A percentile compares a stretch with the other conserved stretches of the same genome.
Evolutionary conservation across 352 stramenopile genomes (phyloP).

Genomic region (Phytophthora macrochlamydospora): DNA sequence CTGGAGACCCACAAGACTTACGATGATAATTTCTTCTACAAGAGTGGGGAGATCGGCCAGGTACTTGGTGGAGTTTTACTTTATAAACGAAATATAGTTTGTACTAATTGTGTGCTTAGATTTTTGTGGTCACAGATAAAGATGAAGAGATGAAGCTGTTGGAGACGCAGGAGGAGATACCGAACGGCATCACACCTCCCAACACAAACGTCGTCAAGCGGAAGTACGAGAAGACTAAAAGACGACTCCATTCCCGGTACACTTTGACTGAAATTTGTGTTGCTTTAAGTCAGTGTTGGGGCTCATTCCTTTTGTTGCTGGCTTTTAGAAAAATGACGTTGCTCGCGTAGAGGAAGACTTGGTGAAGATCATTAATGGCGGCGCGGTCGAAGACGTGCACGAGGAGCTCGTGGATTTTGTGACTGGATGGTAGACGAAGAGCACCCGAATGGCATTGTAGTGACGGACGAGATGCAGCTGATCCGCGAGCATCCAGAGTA

Average conservation of each 20-base stretch:
- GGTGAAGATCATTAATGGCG: conserved; percentile 79
- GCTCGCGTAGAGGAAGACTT: conserved; percentile 83
- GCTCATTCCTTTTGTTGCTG: neutral
- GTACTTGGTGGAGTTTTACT: conserved; percentile 18
- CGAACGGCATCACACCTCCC: conserved; percentile 76
- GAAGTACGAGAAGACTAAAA: conserved; percentile 88
- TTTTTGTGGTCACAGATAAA: conserved; percentile 82
- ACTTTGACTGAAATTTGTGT: conserved; percentile 3
- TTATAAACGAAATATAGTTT: neutral
- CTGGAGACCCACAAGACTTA: conserved; percentile 91
- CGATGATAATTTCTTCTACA: conserved; percentile 90
- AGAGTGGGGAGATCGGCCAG: conserved; percentile 88
- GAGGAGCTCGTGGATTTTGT: conserved; percentile 89
- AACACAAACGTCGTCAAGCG: conserved; percentile 90
- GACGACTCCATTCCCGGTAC: conserved; percentile 80
- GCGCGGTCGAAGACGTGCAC: conserved; percentile 80
- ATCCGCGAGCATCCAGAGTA: conserved; percentile 86
- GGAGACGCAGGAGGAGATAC: conserved; percentile 69
- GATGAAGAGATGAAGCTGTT: conserved; percentile 70
- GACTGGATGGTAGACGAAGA: conserved; percentile 87
- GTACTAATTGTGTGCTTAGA: conserved; percentile 36
- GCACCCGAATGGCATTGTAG: conserved; percentile 67
- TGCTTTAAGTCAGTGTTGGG: neutral
- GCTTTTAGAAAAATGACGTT: conserved; percentile 76
- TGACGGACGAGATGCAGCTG: conserved; percentile 85